phyloP scores from a whole-genome alignment of 2,329 filamentous ascomycete species.

The Aspergillus felis region DNA sequence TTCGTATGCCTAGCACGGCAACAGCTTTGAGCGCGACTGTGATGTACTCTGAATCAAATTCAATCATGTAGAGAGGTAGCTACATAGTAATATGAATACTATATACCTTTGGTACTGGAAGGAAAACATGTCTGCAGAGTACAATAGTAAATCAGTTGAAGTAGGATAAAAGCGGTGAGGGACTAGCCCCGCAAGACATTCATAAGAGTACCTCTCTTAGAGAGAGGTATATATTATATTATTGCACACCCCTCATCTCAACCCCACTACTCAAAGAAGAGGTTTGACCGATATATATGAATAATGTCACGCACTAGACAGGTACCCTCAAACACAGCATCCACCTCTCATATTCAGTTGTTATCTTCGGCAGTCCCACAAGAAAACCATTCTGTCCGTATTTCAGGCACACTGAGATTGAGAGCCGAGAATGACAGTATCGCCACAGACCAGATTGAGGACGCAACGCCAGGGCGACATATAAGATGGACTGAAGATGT shows the following conservation, averaged over 20 bases:
- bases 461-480: slow-evolving; percentile 47
- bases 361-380: slow-evolving; percentile 16
- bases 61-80: neutral
- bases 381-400: slow-evolving; percentile 14
- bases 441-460: slow-evolving; percentile 5
- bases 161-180: neutral
- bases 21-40: neutral
- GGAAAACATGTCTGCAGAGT: neutral
- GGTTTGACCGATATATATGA: neutral
- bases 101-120: neutral
- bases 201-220: too few relatives aligned
- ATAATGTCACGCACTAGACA: slow-evolving; percentile 40
- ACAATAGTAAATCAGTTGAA: neutral
- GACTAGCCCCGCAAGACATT: neutral
- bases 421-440: slow-evolving; percentile 22
- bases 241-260: neutral
- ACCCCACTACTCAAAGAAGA: neutral
- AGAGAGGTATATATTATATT: neutral
- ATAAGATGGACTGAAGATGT: slow-evolving; percentile 94
- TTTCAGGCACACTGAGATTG: slow-evolving; percentile 30
- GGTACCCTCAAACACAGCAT: slow-evolving; percentile 21
- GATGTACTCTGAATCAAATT: neutral
- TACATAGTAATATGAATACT: neutral
- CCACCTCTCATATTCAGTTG: slow-evolving; percentile 26
- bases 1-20: neutral